phyloP scores from a whole-genome alignment of 1,284 basidiomycete genomes.

The Rhizopogon parksii region DNA sequence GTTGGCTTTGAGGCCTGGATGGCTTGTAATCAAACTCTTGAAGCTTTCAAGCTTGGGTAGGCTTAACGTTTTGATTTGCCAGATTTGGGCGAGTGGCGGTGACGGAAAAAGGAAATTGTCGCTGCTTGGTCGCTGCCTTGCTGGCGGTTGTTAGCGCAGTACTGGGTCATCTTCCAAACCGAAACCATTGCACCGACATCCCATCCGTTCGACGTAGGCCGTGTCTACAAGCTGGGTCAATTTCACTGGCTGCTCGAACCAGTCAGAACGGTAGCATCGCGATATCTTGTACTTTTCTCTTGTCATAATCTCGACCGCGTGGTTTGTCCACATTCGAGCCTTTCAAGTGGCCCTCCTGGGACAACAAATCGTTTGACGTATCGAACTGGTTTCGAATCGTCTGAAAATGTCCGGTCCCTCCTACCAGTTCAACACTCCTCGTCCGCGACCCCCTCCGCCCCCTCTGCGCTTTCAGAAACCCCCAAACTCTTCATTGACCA shows the following conservation, averaged over 20 bases:
- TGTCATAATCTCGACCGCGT: conserved; percentile 4
- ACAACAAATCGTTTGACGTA: conserved; percentile 16
- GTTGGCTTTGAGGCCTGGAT: neutral
- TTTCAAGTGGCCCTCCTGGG: conserved; percentile 4
- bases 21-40: neutral
- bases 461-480: conserved; percentile 51
- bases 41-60: too few relatives aligned
- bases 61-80: neutral
- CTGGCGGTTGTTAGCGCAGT: conserved; percentile 27
- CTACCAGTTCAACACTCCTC: conserved; percentile 59
- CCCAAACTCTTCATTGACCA: conserved; percentile 38
- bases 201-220: conserved; percentile 4
- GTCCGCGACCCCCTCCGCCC: conserved; percentile 55
- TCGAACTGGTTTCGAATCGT: conserved; percentile 30
- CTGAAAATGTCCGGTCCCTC: conserved; percentile 47
- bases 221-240: neutral
- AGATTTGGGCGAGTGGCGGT: conserved; percentile 7
- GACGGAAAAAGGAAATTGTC: conserved; percentile 15
- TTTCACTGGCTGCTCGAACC: neutral
- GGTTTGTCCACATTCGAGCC: conserved; percentile 12
- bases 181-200: conserved; percentile 3
- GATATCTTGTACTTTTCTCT: neutral
- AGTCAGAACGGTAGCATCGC: neutral
- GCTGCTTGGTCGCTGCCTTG: conserved; percentile 11
- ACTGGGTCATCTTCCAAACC: conserved; percentile 23